A percentile compares a stretch with the other conserved stretches of the same genome.
These are phyloP conservation scores for Chlorella sp. DNA, from an alignment of 139 green algal genomes.

Conservation along the genomic window DNA sequence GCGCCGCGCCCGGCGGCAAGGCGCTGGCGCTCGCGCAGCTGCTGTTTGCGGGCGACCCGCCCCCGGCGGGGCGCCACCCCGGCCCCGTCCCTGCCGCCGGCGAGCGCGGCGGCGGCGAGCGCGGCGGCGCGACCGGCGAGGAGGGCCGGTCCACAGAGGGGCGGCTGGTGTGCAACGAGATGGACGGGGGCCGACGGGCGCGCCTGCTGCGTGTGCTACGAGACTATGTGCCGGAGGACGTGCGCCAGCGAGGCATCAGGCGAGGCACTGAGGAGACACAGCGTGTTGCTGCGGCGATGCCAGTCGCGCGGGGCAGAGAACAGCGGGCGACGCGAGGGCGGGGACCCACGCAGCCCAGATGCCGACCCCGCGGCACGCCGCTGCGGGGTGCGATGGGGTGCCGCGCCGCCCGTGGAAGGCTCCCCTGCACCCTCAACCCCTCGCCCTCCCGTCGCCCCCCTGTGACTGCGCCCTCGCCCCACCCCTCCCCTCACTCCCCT, in stretches of 20 bases:
- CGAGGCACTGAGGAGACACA: too few species aligned
- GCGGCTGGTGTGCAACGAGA: slow-evolving; percentile 57
- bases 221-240: slow-evolving; percentile 44
- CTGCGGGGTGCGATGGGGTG: too few species aligned
- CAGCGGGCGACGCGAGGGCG: too few species aligned
- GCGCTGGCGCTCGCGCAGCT: slow-evolving; percentile 50
- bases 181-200: slow-evolving; percentile 33
- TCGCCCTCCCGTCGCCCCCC: too few species aligned
- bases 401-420: too few species aligned
- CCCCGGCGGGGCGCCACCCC: too few species aligned
- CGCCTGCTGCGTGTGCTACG: slow-evolving; percentile 46
- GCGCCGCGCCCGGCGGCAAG: slow-evolving; percentile 67
- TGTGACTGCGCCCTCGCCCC: too few species aligned
- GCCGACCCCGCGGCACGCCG: too few species aligned
- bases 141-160: background rate
- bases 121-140: background rate
- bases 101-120: background rate
- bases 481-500: too few species aligned
- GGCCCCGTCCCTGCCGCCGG: background rate
- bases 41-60: slow-evolving; percentile 24
- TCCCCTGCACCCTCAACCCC: too few species aligned
- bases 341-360: too few species aligned
- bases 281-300: background rate
- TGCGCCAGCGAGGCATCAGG: too few species aligned
- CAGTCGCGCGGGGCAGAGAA: background rate